These are phyloP conservation scores for Puccinia novopanici DNA, from an alignment of 1,284 basidiomycete genomes.

Conservation along the genomic window DNA sequence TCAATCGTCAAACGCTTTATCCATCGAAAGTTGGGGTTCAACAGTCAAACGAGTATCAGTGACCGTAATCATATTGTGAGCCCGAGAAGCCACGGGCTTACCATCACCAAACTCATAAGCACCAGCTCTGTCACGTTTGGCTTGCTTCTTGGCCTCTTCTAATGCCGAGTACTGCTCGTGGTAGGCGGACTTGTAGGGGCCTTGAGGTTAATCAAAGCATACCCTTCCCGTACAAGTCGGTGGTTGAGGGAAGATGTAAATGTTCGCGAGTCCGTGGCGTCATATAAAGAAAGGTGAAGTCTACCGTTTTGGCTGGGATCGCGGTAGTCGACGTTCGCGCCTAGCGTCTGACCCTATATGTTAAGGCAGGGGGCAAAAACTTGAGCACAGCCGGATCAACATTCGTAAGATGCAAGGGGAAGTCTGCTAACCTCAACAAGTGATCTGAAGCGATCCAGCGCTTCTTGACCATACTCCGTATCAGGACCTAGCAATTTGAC, in stretches of 20 bases:
- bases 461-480: slow-evolving; percentile 81
- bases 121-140: slow-evolving; percentile 45
- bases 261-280: slow-evolving; percentile 72
- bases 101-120: slow-evolving; percentile 51
- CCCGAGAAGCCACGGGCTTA: background rate
- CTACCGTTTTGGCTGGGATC: slow-evolving; percentile 66
- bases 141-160: slow-evolving; percentile 43
- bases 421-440: slow-evolving; percentile 61
- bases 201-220: slow-evolving; percentile 42
- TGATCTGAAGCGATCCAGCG: slow-evolving; percentile 77
- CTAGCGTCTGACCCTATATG: slow-evolving; percentile 71
- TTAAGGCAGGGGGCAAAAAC: background rate
- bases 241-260: slow-evolving; percentile 57
- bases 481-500: slow-evolving; percentile 75
- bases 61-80: background rate
- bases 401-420: background rate
- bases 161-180: slow-evolving; percentile 45
- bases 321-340: slow-evolving; percentile 83
- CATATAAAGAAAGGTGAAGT: slow-evolving; percentile 82
- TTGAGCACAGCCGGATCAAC: background rate
- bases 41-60: background rate
- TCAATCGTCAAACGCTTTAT: slow-evolving; percentile 3
- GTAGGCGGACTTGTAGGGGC: slow-evolving; percentile 45
- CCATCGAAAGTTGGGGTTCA: background rate
- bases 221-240: slow-evolving; percentile 45